Conservation (phyloP, 306 rosid species). For the Dryas octopetala region DNA sequence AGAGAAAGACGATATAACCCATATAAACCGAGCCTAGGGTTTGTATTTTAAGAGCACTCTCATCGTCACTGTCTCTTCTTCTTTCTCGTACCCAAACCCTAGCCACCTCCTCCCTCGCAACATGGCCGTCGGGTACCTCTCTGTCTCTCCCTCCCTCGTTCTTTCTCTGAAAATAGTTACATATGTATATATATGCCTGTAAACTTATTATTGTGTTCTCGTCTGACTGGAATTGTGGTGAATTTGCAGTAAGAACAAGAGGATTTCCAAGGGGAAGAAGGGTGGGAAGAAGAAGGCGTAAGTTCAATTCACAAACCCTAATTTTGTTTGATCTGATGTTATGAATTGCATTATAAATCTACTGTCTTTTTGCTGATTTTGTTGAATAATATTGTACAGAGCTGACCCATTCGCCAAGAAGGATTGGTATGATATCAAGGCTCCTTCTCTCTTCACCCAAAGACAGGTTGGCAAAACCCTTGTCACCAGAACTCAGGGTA, state of each 20-base stretch:
- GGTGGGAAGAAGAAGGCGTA: constrained; percentile 52
- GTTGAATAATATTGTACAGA: constrained; percentile 6
- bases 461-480: constrained; percentile 43
- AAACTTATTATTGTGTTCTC: neutral
- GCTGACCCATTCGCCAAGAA: constrained; percentile 43
- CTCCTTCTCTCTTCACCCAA: constrained; percentile 31
- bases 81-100: constrained; percentile 12
- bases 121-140: constrained; percentile 41
- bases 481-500: constrained; percentile 47
- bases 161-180: neutral
- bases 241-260: constrained; percentile 42
- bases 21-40: neutral
- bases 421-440: constrained; percentile 43
- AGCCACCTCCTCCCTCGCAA: neutral
- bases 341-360: too few relatives aligned
- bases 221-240: neutral
- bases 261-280: constrained; percentile 49
- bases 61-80: constrained; percentile 9
- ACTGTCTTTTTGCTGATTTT: neutral
- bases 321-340: neutral
- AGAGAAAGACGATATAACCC: neutral
- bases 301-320: constrained; percentile 11
- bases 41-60: neutral
- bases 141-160: neutral
- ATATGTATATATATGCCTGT: neutral